phyloP scores from a whole-genome alignment of 495 filamentous ascomycete genomes.

The Aspergillus taichungensis region DNA sequence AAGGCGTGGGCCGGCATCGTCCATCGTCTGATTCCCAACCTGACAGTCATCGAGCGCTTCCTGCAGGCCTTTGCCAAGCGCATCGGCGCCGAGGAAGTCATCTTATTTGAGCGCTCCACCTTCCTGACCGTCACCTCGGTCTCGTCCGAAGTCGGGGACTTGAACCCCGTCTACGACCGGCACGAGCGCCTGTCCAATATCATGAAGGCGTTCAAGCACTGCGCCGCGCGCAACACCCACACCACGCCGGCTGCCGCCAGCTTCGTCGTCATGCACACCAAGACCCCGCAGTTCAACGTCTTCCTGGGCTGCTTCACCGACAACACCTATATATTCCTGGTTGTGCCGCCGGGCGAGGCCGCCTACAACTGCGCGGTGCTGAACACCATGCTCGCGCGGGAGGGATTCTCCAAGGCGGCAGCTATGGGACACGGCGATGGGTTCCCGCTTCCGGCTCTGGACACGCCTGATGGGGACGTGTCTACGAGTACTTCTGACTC shows the following conservation, averaged over 20 bases:
- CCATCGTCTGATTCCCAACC: conserved; percentile 89
- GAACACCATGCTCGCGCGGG: conserved; percentile 77
- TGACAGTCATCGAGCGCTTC: conserved; percentile 79
- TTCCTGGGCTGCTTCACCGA: conserved; percentile 89
- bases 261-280: conserved; percentile 59
- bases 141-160: conserved; percentile 57
- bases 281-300: conserved; percentile 71
- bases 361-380: conserved; percentile 81
- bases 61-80: conserved; percentile 66
- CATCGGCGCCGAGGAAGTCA: conserved; percentile 86
- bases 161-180: conserved; percentile 83
- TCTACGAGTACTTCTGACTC: background rate
- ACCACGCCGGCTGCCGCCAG: conserved; percentile 45
- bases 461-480: conserved; percentile 21
- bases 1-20: conserved; percentile 97
- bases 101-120: conserved; percentile 91
- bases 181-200: conserved; percentile 94
- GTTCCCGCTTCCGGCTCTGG: conserved; percentile 34
- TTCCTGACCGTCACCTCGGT: conserved; percentile 90
- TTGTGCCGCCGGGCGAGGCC: conserved; percentile 79
- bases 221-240: conserved; percentile 49
- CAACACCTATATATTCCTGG: conserved; percentile 90
- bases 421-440: conserved; percentile 31
- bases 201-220: conserved; percentile 94
- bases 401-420: conserved; percentile 56